Conservation (phyloP, 1,284 basidiomycete genomes). For the Puccinia coronata region DNA sequence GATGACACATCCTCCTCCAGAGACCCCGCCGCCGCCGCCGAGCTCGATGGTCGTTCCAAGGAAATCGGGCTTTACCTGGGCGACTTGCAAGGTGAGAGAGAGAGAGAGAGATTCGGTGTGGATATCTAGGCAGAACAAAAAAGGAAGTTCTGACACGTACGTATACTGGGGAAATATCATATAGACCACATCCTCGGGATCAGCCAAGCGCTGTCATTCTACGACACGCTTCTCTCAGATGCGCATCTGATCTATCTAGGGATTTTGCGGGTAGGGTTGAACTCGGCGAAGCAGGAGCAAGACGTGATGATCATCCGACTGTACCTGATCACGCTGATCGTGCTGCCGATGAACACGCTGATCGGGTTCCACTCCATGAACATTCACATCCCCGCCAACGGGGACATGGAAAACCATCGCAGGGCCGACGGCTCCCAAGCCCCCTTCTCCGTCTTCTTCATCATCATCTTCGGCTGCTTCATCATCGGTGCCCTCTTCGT, state of each 20-base stretch:
- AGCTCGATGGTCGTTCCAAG: neutral
- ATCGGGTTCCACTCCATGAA: conserved; percentile 44
- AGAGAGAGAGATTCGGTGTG: too few relatives aligned
- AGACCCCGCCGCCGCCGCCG: neutral
- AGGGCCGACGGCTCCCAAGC: neutral
- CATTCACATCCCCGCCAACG: conserved; percentile 41
- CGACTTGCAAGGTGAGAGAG: conserved; percentile 78
- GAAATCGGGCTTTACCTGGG: conserved; percentile 72
- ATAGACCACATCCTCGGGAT: conserved; percentile 85
- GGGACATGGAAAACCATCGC: conserved; percentile 8
- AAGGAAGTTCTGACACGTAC: neutral
- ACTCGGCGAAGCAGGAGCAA: conserved; percentile 25
- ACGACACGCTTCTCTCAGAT: conserved; percentile 82
- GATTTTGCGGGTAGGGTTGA: conserved; percentile 70
- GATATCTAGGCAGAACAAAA: too few relatives aligned
- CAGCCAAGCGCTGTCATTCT: conserved; percentile 80
- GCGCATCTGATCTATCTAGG: conserved; percentile 82
- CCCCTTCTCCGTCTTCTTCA: conserved; percentile 27
- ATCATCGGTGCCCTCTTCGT: neutral
- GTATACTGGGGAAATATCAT: too few relatives aligned
- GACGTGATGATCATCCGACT: conserved; percentile 33
- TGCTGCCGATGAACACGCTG: conserved; percentile 25
- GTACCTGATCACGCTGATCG: conserved; percentile 20
- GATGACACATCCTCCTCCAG: conserved; percentile 49
- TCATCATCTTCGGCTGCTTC: neutral